Evolutionary conservation across 306 rosid species (phyloP).

Genomic region (Trichosanthes truncata): DNA sequence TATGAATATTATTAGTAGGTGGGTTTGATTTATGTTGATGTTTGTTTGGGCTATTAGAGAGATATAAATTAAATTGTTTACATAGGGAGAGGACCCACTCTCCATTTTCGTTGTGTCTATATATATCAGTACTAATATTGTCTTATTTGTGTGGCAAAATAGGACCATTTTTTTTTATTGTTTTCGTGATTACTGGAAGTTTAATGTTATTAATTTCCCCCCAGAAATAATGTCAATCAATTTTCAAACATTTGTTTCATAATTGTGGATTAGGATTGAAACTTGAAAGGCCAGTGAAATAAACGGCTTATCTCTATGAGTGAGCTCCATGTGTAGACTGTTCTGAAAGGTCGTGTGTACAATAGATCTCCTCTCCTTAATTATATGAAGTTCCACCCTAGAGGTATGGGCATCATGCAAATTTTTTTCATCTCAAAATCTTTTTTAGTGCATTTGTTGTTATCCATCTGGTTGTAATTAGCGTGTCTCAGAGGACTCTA

Average conservation of each 20-base stretch:
- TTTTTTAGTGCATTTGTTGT: not conserved
- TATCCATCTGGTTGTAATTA: not conserved
- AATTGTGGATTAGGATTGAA: conserved; percentile 37
- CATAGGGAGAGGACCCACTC: not conserved
- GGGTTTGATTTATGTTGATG: conserved; percentile 13
- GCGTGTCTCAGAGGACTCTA: not conserved
- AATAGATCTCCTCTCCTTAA: conserved; percentile 74
- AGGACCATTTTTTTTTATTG: not conserved
- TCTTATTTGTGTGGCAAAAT: not conserved
- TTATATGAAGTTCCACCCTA: conserved; percentile 92
- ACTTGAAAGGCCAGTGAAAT: conserved; percentile 85
- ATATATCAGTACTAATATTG: not conserved
- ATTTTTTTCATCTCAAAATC: conserved; percentile 3
- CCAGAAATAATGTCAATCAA: not conserved
- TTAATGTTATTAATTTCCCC: not conserved
- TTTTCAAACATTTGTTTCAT: conserved; percentile 2
- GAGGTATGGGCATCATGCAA: conserved; percentile 45
- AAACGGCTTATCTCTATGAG: conserved; percentile 71
- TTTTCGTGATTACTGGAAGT: not conserved
- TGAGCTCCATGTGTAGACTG: conserved; percentile 93
- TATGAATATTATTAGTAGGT: conserved; percentile 36
- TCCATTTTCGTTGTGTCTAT: not conserved
- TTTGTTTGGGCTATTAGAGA: not conserved
- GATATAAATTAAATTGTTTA: not conserved
- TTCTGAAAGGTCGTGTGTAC: conserved; percentile 83